Evolutionary conservation across 192 early-diverging fungal species (phyloP).

Genomic region (Rhizoclosmatium globosum): DNA sequence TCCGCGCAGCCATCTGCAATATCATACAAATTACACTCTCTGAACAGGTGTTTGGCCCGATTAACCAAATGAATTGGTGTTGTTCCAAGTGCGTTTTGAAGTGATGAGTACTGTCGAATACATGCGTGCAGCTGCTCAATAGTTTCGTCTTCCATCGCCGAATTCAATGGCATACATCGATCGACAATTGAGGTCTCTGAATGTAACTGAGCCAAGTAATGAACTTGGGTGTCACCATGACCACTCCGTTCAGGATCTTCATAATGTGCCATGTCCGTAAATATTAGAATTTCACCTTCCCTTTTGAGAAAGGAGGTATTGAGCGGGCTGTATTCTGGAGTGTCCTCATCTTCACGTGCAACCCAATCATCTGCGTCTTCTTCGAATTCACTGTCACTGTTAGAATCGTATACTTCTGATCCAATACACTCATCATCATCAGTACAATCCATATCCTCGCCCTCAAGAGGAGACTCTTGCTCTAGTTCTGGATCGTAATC

Average conservation of each 20-base stretch:
- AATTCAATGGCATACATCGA: not conserved
- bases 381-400: not conserved
- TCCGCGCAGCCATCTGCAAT: not conserved
- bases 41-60: not conserved
- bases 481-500: not conserved
- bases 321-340: too few relatives aligned
- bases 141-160: not conserved
- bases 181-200: not conserved
- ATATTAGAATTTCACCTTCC: too few relatives aligned
- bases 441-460: not conserved
- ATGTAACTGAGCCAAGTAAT: not conserved
- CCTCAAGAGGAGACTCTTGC: not conserved
- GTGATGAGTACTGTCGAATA: not conserved
- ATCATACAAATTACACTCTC: not conserved
- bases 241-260: not conserved
- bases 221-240: not conserved
- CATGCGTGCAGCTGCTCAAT: not conserved
- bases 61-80: not conserved
- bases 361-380: not conserved
- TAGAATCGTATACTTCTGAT: not conserved
- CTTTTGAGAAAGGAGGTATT: too few relatives aligned
- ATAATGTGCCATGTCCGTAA: not conserved
- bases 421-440: not conserved
- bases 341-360: too few relatives aligned
- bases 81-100: not conserved